Evolutionary conservation across 805 yeast species (phyloP).

Genomic region (Candida pini): DNA sequence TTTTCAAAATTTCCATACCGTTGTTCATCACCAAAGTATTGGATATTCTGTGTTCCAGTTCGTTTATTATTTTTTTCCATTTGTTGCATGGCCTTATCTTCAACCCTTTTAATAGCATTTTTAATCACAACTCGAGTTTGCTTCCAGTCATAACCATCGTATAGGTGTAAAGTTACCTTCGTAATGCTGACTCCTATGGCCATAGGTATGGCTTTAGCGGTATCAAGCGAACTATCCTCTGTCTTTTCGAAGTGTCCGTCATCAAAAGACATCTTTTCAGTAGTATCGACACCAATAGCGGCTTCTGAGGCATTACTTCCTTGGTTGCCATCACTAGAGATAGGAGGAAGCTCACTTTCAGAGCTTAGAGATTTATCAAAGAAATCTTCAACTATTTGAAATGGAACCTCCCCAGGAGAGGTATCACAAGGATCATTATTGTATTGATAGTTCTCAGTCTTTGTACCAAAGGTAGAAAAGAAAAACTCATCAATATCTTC

Average conservation of each 20-base stretch:
- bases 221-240: conserved; percentile 1
- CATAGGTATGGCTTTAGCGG: conserved; percentile 22
- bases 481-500: conserved; percentile 35
- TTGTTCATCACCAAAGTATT: no score
- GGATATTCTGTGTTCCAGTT: neutral
- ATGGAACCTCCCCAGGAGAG: conserved; percentile 4
- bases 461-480: conserved; percentile 11
- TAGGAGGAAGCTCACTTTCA: conserved; percentile 12
- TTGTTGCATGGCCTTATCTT: conserved; percentile 35
- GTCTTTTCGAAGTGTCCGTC: conserved; percentile 16
- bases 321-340: conserved; percentile 3
- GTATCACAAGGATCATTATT: conserved; percentile 5
- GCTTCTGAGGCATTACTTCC: conserved; percentile 1
- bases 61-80: conserved; percentile 1
- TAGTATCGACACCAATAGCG: conserved; percentile 4
- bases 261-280: conserved; percentile 15
- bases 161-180: conserved; percentile 43
- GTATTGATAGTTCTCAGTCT: neutral
- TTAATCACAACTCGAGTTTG: conserved; percentile 63
- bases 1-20: no score
- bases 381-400: conserved; percentile 26
- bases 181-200: conserved; percentile 30
- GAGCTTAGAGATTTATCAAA: conserved; percentile 14
- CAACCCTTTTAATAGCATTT: conserved; percentile 60
- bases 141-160: conserved; percentile 93